A percentile compares a stretch with the other conserved stretches of the same genome.
Evolutionary conservation across 140 eudicot species (phyloP).

Genomic region (Stevia rebaudiana): DNA sequence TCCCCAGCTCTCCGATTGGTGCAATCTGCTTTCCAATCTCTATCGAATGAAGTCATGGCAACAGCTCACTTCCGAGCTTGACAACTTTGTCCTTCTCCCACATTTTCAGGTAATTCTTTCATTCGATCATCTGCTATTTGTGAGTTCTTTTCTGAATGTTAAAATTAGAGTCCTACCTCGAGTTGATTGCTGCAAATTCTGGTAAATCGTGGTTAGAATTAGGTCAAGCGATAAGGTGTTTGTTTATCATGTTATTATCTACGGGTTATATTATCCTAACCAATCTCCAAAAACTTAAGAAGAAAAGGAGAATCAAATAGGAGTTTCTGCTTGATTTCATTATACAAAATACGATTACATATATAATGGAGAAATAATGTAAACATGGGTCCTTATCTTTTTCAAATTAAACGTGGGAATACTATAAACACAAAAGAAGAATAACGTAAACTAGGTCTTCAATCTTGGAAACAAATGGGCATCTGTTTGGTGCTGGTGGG

Average conservation of each 20-base stretch:
- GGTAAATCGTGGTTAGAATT: not conserved
- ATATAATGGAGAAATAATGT: too few relatives aligned
- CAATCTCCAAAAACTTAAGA: too few relatives aligned
- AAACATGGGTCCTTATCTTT: too few relatives aligned
- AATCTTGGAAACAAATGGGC: too few relatives aligned
- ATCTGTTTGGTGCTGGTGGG: too few relatives aligned
- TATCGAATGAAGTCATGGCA: not conserved
- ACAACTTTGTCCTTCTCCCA: not conserved
- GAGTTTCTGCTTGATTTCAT: too few relatives aligned
- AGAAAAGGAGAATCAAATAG: too few relatives aligned
- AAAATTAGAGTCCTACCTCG: not conserved
- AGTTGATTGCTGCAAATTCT: not conserved
- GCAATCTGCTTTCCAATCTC: not conserved
- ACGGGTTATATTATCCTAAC: too few relatives aligned
- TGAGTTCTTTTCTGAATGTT: not conserved
- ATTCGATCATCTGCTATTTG: not conserved
- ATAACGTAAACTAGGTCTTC: too few relatives aligned
- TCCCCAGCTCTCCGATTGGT: not conserved
- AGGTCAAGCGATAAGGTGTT: not conserved
- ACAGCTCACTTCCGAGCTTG: not conserved
- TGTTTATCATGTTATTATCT: not conserved
- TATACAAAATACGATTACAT: too few relatives aligned
- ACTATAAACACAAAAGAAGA: too few relatives aligned
- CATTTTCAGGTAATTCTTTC: not conserved
- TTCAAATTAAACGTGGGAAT: too few relatives aligned